phyloP scores from a whole-genome alignment of 1,284 basidiomycete genomes.

The Testicularia cyperi region DNA sequence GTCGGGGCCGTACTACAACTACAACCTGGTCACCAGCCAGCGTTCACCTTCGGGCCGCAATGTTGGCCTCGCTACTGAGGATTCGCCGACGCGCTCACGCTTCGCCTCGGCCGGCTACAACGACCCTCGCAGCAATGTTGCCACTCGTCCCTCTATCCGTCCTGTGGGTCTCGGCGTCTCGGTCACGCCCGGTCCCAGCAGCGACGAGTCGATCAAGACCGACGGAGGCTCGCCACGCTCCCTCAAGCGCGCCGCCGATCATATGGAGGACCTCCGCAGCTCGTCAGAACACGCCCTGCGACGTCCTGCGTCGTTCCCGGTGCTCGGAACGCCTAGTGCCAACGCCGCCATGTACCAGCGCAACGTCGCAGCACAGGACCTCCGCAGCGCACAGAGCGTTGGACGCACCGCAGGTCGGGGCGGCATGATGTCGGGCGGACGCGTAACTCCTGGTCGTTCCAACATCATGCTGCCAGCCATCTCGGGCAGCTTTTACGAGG shows the following conservation, averaged over 20 bases:
- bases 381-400: conserved; percentile 15
- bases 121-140: conserved; percentile 13
- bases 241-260: conserved; percentile 38
- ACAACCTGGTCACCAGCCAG: conserved; percentile 29
- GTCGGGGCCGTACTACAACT: conserved; percentile 29
- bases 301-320: conserved; percentile 35
- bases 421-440: conserved; percentile 21
- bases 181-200: conserved; percentile 10
- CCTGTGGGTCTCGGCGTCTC: conserved; percentile 28
- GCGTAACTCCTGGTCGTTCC: conserved; percentile 24
- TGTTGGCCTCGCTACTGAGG: conserved; percentile 11
- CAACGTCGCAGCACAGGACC: conserved; percentile 14
- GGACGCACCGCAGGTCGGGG: conserved; percentile 23
- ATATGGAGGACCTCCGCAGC: conserved; percentile 21
- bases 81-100: conserved; percentile 27
- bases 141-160: conserved; percentile 18
- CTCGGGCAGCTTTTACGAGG: conserved; percentile 21
- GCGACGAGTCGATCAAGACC: conserved; percentile 17
- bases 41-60: conserved; percentile 19
- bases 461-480: conserved; percentile 23
- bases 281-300: conserved; percentile 22
- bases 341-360: conserved; percentile 29
- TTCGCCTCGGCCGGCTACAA: conserved; percentile 28
- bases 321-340: conserved; percentile 15
- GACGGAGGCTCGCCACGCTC: conserved; percentile 27